Base-by-base conservation (phyloP, 805 yeast species). In the Suhomyces vadensis region DNA sequence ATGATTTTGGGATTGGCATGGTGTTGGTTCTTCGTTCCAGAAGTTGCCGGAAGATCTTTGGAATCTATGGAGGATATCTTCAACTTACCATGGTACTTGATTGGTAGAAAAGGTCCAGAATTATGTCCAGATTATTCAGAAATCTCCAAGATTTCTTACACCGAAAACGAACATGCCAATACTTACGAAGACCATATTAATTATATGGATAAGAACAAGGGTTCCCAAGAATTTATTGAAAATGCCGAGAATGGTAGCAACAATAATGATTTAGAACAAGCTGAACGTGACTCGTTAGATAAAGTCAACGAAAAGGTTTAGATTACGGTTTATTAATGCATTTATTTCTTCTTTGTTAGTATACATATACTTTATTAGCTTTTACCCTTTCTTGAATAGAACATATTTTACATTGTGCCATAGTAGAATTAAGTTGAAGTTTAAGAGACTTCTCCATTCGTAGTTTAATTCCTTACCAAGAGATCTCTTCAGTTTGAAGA, bases 121-220 rank as follows among this genome's bases (percentile, higher is more conserved):
- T 54, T 57, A 37, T 57, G 62, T 42, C 62, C 62, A 10, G 62
- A 57, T 46, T 48, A 53, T 47, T 56, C 62, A n/a, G 60, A 57
- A 44, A 49, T 57, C 33, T 49, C 48, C 52, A 53, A 49, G 48
- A 56, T 57, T 25, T 36, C 48, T 19, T 44, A 35, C 22, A 49
- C 27, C 19, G 29, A 35, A n/a, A 21, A 21, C 11, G 31, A 23
- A 4, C 11, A 21, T 10, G 35, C 43, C 6, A 46, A 46, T 37
- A 46, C 49, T 31, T 41, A 41, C 25, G 46, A 39, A 23, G 40
- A 39, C 20, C 46, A 50, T 36, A 45, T 48, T 22, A 41, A 21
- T 25, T 48, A 49, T 31, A 26, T 22, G 20, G 46, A 39, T 7
- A 43, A 45, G 39, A 16, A 37, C n/a, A 40, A 40, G 40, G 44